A percentile compares a stretch with the other conserved stretches of the same genome.
phyloP scores from a whole-genome alignment of 1,284 basidiomycete genomes.

The Ustilago cynodontis region DNA sequence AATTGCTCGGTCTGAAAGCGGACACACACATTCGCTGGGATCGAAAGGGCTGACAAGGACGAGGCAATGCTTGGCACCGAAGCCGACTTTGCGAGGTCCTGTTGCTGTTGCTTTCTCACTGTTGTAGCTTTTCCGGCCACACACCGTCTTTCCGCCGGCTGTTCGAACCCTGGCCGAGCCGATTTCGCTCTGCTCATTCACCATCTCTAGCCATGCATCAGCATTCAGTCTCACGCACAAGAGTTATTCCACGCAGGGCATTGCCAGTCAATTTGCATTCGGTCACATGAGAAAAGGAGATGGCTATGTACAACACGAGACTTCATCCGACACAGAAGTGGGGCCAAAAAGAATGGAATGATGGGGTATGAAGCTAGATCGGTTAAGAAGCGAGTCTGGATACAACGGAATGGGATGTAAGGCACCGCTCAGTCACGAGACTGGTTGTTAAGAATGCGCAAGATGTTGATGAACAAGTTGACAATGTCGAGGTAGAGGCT shows the following conservation, averaged over 20 bases:
- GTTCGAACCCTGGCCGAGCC: too few relatives aligned
- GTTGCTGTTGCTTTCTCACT: too few relatives aligned
- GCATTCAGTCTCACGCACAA: background rate
- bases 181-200: too few relatives aligned
- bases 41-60: too few relatives aligned
- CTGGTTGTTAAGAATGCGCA: constrained; percentile 70
- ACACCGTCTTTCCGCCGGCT: too few relatives aligned
- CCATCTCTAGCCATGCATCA: background rate
- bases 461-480: constrained; percentile 82
- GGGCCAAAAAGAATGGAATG: background rate
- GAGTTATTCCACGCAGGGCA: background rate
- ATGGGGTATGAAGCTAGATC: background rate
- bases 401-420: background rate
- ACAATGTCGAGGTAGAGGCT: constrained; percentile 76
- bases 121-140: too few relatives aligned
- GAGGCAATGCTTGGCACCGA: too few relatives aligned
- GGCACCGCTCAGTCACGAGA: constrained; percentile 18
- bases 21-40: too few relatives aligned
- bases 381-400: background rate
- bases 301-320: constrained; percentile 21
- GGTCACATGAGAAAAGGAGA: background rate
- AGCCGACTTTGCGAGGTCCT: too few relatives aligned
- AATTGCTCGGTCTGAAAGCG: too few relatives aligned
- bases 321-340: too few relatives aligned
- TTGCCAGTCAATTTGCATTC: background rate